Evolutionary conservation across 345 rosid genomes (phyloP).

Genomic region (Heritiera littoralis): DNA sequence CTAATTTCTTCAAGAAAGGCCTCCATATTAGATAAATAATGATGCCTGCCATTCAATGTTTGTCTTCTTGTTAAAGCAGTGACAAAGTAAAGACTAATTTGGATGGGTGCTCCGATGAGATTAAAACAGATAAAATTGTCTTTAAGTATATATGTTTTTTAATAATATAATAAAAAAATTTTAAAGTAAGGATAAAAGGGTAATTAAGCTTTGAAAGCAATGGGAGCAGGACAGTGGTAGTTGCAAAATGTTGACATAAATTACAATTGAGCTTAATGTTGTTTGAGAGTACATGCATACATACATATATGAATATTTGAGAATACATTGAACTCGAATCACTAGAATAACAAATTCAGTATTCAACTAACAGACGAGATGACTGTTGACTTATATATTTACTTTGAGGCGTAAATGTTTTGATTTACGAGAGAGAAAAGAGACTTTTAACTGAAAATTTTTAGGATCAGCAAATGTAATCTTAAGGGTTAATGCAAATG

Average conservation of each 20-base stretch:
- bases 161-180: too few relatives aligned
- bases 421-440: slow-evolving; percentile 20
- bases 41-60: slow-evolving; percentile 13
- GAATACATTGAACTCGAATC: background rate
- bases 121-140: too few relatives aligned
- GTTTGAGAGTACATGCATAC: background rate
- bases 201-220: slow-evolving; percentile 6
- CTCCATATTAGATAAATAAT: slow-evolving; percentile 3
- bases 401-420: background rate
- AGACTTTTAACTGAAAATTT: slow-evolving; percentile 22
- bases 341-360: background rate
- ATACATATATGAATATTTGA: too few relatives aligned
- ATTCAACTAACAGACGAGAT: background rate
- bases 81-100: background rate
- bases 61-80: slow-evolving; percentile 14
- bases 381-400: background rate
- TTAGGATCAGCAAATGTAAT: background rate
- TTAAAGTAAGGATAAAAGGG: too few relatives aligned
- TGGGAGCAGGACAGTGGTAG: slow-evolving; percentile 19
- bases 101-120: too few relatives aligned
- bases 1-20: slow-evolving; percentile 7
- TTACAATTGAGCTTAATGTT: slow-evolving; percentile 27
- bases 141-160: too few relatives aligned
- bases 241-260: slow-evolving; percentile 28
- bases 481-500: slow-evolving; percentile 39